phyloP scores from a whole-genome alignment of 2,329 filamentous ascomycete genomes.

The Ophiocordyceps sinensis region DNA sequence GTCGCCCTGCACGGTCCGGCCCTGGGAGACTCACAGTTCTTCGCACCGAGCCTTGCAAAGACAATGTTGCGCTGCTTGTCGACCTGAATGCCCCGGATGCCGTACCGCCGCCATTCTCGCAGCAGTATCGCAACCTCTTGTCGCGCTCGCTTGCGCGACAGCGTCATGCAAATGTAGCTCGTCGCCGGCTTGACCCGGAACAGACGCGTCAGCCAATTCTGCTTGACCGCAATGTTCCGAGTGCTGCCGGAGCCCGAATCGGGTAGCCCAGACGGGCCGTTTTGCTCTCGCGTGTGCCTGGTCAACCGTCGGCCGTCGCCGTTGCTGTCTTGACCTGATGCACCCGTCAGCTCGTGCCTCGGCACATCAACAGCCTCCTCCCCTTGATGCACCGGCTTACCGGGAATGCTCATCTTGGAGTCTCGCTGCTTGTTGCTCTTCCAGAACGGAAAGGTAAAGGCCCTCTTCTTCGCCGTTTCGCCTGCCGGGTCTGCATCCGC shows the following conservation, averaged over 20 bases:
- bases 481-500: constrained; percentile 8
- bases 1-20: not conserved
- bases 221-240: constrained; percentile 50
- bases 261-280: constrained; percentile 13
- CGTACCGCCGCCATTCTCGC: constrained; percentile 66
- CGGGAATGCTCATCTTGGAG: constrained; percentile 27
- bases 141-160: constrained; percentile 53
- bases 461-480: constrained; percentile 31
- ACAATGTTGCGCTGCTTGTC: constrained; percentile 71
- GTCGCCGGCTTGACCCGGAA: constrained; percentile 79
- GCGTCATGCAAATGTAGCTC: constrained; percentile 58
- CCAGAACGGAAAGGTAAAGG: constrained; percentile 41
- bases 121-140: constrained; percentile 65
- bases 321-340: not conserved
- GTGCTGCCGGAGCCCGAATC: constrained; percentile 22
- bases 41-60: constrained; percentile 58
- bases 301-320: not conserved
- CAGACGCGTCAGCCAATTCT: constrained; percentile 80
- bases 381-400: constrained; percentile 13
- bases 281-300: not conserved
- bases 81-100: constrained; percentile 64
- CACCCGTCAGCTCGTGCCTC: constrained; percentile 1
- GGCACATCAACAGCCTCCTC: not conserved
- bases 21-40: constrained; percentile 53
- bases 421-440: constrained; percentile 31